phyloP scores from a whole-genome alignment of 2,329 filamentous ascomycete genomes.

The Neonectria sp. region DNA sequence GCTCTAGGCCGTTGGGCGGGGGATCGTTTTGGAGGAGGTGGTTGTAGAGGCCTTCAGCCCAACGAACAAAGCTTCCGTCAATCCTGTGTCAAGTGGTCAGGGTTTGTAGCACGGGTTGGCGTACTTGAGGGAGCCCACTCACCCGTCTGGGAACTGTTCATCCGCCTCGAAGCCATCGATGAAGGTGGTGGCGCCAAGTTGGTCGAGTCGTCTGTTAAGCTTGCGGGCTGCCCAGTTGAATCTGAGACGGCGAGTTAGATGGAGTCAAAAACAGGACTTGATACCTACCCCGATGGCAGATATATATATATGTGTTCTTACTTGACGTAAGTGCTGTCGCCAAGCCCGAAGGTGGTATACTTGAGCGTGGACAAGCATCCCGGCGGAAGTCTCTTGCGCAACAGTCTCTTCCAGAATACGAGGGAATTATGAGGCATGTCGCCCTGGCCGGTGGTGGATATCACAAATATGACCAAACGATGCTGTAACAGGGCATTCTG shows the following conservation, averaged over 20 bases:
- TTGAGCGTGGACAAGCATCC: slow-evolving; percentile 77
- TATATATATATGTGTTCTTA: slow-evolving; percentile 58
- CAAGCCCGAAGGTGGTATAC: slow-evolving; percentile 91
- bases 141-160: slow-evolving; percentile 95
- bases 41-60: slow-evolving; percentile 78
- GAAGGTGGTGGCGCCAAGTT: slow-evolving; percentile 85
- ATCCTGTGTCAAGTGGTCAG: slow-evolving; percentile 65
- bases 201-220: slow-evolving; percentile 85
- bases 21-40: slow-evolving; percentile 78
- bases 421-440: slow-evolving; percentile 90
- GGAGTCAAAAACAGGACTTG: not conserved
- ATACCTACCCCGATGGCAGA: not conserved
- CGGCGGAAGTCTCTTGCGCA: slow-evolving; percentile 82
- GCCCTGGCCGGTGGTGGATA: slow-evolving; percentile 95
- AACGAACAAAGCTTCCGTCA: slow-evolving; percentile 85
- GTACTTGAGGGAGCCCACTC: slow-evolving; percentile 49
- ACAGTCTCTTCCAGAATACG: slow-evolving; percentile 86
- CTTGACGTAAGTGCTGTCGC: slow-evolving; percentile 95
- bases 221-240: slow-evolving; percentile 96
- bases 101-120: not conserved
- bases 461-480: slow-evolving; percentile 80
- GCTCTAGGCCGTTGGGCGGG: slow-evolving; percentile 74
- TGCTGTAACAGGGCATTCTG: slow-evolving; percentile 67
- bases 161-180: slow-evolving; percentile 89
- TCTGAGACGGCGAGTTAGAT: slow-evolving; percentile 58